Conservation (phyloP, 139 green algal genomes). For the Closterium sp. region DNA sequence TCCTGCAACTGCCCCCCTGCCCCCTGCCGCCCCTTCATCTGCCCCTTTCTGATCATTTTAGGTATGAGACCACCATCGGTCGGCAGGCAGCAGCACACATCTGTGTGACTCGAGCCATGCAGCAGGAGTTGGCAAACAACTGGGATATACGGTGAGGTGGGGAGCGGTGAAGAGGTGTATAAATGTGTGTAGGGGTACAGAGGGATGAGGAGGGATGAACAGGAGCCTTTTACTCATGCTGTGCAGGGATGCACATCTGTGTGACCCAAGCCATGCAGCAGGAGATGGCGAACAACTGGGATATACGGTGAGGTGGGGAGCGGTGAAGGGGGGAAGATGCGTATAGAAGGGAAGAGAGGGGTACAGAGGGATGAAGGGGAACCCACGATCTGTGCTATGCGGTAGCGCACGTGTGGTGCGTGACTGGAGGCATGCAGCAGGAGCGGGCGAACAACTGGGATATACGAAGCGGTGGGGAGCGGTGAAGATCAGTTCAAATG, state of each 20-base stretch:
- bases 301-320: constrained; percentile 53
- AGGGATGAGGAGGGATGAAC: too few species aligned
- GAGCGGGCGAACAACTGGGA: constrained; percentile 72
- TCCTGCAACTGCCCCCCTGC: too few species aligned
- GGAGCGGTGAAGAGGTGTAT: background rate
- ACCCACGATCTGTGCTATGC: constrained; percentile 12
- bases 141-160: constrained; percentile 69
- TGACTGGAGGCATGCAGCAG: constrained; percentile 82
- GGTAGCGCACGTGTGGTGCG: constrained; percentile 68
- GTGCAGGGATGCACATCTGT: constrained; percentile 68
- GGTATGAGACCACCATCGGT: constrained; percentile 59
- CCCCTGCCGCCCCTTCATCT: too few species aligned
- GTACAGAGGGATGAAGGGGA: too few species aligned
- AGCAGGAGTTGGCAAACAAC: constrained; percentile 61
- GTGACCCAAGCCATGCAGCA: constrained; percentile 84
- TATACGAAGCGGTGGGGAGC: constrained; percentile 55
- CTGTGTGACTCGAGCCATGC: constrained; percentile 87
- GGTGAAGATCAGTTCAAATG: too few species aligned
- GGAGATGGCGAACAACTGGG: constrained; percentile 69
- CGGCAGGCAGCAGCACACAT: constrained; percentile 60
- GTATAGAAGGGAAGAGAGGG: too few species aligned
- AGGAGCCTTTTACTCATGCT: too few species aligned
- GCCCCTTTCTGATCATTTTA: too few species aligned
- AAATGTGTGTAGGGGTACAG: too few species aligned
- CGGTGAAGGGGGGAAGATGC: background rate